These are phyloP conservation scores for Hericium alpestre DNA, from an alignment of 768 basidiomycete genomes.

Conservation along the genomic window DNA sequence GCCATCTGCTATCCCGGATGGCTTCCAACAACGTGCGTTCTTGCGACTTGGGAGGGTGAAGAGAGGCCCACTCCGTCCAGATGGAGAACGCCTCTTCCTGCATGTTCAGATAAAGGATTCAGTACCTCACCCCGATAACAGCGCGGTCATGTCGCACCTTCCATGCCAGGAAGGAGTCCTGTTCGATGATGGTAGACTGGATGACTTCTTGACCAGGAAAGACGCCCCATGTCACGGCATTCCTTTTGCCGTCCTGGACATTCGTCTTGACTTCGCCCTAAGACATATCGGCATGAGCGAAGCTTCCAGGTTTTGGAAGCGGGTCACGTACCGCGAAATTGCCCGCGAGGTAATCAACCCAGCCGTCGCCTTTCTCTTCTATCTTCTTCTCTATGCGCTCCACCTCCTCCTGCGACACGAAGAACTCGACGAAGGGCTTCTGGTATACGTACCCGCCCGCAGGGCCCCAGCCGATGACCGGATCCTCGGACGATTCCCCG, in stretches of 20 bases:
- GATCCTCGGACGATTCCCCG: slow-evolving; percentile 61
- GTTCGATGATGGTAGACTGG: slow-evolving; percentile 94
- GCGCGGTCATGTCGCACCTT: slow-evolving; percentile 47
- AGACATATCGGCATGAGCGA: too few species aligned
- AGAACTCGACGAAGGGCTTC: slow-evolving; percentile 97
- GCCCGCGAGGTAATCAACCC: slow-evolving; percentile 81
- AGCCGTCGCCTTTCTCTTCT: slow-evolving; percentile 41
- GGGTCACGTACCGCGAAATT: slow-evolving; percentile 49
- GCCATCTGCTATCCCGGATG: slow-evolving; percentile 69
- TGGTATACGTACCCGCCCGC: slow-evolving; percentile 90
- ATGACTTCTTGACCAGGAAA: slow-evolving; percentile 95
- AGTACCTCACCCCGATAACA: background rate
- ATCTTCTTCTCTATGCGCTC: slow-evolving; percentile 50
- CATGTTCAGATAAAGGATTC: background rate
- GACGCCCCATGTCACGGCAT: slow-evolving; percentile 98
- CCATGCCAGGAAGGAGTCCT: slow-evolving; percentile 91
- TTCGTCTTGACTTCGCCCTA: slow-evolving; percentile 78
- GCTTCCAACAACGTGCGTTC: slow-evolving; percentile 65
- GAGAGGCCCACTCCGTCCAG: slow-evolving; percentile 90
- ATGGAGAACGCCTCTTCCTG: slow-evolving; percentile 95
- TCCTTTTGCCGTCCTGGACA: slow-evolving; percentile 65
- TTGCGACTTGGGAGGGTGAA: slow-evolving; percentile 66
- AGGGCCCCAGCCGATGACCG: slow-evolving; percentile 89
- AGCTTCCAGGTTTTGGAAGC: background rate
- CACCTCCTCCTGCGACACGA: slow-evolving; percentile 55